Percentiles rank a stretch among this genome's conserved stretches.
Conservation (phyloP, 2,329 filamentous ascomycete genomes). For the Fusarium nygamai region DNA sequence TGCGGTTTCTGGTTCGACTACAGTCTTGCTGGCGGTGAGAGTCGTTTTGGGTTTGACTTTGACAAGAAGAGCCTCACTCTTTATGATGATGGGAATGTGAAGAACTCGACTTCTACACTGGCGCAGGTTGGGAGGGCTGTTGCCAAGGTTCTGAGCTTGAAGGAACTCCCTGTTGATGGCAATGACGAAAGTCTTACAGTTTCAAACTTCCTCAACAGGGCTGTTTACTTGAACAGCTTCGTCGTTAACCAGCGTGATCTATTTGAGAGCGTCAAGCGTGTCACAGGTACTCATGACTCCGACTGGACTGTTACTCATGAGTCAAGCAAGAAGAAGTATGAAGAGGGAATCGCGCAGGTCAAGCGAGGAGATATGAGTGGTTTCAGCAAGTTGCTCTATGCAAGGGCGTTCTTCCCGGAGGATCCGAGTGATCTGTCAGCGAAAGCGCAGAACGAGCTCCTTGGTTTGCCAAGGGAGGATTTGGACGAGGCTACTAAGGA, state of each 20-base stretch:
- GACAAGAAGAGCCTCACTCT: slow-evolving; percentile 53
- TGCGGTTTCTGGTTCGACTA: slow-evolving; percentile 66
- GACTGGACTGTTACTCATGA: slow-evolving; percentile 69
- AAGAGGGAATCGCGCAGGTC: slow-evolving; percentile 55
- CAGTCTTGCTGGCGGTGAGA: slow-evolving; percentile 52
- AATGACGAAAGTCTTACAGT: slow-evolving; percentile 44
- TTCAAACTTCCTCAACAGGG: slow-evolving; percentile 56
- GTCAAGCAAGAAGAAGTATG: slow-evolving; percentile 56
- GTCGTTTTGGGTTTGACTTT: slow-evolving; percentile 60
- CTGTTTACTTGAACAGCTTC: slow-evolving; percentile 65
- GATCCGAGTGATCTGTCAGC: slow-evolving; percentile 47
- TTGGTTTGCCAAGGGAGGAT: slow-evolving; percentile 64
- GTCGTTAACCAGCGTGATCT: slow-evolving; percentile 69
- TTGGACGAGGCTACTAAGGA: slow-evolving; percentile 63
- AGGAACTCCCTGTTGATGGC: slow-evolving; percentile 52
- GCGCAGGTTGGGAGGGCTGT: slow-evolving; percentile 64
- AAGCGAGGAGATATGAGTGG: slow-evolving; percentile 53
- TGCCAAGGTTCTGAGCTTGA: slow-evolving; percentile 59
- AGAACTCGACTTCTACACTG: slow-evolving; percentile 55
- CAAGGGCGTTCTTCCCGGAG: slow-evolving; percentile 58
- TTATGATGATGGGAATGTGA: slow-evolving; percentile 60
- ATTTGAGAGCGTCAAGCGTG: slow-evolving; percentile 66
- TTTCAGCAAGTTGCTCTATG: slow-evolving; percentile 61
- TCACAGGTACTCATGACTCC: slow-evolving; percentile 62
- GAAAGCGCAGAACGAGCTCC: slow-evolving; percentile 56